phyloP scores from a whole-genome alignment of 1,284 basidiomycete species.

The Chalciporus sp. region DNA sequence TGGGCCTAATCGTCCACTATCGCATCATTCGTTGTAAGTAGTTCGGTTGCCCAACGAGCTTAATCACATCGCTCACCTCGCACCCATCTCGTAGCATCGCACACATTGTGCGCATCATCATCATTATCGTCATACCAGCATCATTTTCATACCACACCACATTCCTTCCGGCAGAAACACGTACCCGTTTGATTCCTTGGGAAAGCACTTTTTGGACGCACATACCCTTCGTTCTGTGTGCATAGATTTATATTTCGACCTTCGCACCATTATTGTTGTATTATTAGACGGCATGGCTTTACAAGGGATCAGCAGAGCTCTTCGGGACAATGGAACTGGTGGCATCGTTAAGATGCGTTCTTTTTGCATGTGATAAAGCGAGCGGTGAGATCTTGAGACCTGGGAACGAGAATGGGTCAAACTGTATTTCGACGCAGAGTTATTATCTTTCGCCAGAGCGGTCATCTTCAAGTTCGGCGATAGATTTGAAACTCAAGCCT shows the following conservation, averaged over 20 bases:
- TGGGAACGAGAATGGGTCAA: neutral
- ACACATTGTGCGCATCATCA: slow-evolving; percentile 8
- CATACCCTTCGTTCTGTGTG: slow-evolving; percentile 19
- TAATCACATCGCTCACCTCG: slow-evolving; percentile 13
- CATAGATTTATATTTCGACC: slow-evolving; percentile 22
- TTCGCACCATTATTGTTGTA: slow-evolving; percentile 25
- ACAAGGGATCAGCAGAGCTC: neutral
- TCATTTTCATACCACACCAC: neutral
- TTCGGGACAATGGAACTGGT: slow-evolving; percentile 2
- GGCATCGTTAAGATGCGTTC: neutral
- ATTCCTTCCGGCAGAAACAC: neutral
- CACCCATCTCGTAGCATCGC: slow-evolving; percentile 8
- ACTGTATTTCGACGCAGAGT: neutral
- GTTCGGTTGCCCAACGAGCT: neutral
- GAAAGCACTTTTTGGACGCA: slow-evolving; percentile 4
- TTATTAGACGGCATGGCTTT: slow-evolving; percentile 16
- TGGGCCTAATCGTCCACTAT: neutral
- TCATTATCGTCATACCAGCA: slow-evolving; percentile 3
- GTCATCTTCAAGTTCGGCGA: too few species aligned
- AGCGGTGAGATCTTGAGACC: too few species aligned
- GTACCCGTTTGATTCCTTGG: slow-evolving; percentile 6
- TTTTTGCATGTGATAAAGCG: neutral
- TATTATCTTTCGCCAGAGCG: too few species aligned
- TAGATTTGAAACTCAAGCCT: too few species aligned
- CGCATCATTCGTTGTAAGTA: slow-evolving; percentile 27